Percentiles rank a stretch among this genome's conserved stretches.
Conservation (phyloP, 208 protist species). For the Trypanosoma grayi region DNA sequence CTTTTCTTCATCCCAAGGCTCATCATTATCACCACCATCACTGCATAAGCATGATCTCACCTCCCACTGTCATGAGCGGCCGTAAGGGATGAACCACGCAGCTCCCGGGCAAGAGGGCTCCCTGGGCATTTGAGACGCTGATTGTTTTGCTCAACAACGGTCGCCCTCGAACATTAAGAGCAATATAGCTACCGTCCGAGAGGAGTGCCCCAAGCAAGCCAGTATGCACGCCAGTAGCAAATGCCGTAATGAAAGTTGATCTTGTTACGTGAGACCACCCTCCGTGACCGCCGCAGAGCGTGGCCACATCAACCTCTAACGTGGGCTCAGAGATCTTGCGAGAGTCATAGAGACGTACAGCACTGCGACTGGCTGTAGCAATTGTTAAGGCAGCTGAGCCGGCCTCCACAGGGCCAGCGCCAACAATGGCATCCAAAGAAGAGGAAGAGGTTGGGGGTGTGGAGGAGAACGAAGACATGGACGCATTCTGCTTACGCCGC, state of each 20-base stretch:
- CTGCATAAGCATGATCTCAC: constrained; percentile 74
- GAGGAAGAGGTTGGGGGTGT: neutral
- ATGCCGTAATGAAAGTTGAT: constrained; percentile 46
- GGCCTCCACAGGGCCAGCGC: constrained; percentile 24
- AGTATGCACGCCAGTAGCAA: constrained; percentile 69
- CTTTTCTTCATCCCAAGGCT: neutral
- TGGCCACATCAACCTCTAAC: constrained; percentile 26
- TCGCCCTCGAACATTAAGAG: constrained; percentile 61
- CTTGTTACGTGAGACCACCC: neutral
- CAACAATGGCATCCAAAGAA: constrained; percentile 20
- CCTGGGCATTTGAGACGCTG: constrained; percentile 32
- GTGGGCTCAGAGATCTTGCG: constrained; percentile 59
- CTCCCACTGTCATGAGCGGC: constrained; percentile 65
- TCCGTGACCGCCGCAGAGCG: constrained; percentile 33
- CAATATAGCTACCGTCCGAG: constrained; percentile 71
- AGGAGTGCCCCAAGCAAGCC: constrained; percentile 72
- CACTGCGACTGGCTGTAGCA: constrained; percentile 47
- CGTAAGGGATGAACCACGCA: constrained; percentile 75
- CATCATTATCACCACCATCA: constrained; percentile 2
- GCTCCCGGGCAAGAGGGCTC: constrained; percentile 37
- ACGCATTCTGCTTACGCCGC: constrained; percentile 18
- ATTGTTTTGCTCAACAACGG: constrained; percentile 53
- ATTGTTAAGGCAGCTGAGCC: constrained; percentile 39
- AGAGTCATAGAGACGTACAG: constrained; percentile 70
- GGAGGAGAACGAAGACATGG: neutral